Percentiles rank a stretch among this genome's conserved stretches.
Evolutionary conservation across 2,329 filamentous ascomycete species (phyloP).

Genomic region (Phymatotrichopsis omnivora): DNA sequence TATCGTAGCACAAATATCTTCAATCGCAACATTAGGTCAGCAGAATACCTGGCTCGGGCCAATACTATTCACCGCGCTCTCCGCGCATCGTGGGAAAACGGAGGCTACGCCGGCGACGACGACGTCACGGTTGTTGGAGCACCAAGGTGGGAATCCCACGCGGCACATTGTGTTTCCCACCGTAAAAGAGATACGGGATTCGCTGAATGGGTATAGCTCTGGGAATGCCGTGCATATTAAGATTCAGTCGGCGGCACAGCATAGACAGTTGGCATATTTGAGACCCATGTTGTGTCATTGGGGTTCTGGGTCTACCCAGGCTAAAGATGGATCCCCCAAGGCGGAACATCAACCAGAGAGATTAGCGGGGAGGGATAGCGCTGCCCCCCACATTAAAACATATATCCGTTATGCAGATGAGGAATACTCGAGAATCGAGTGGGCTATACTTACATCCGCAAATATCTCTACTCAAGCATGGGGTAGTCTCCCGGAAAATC

Average conservation of each 20-base stretch:
- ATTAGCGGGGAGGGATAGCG: conserved; percentile 37
- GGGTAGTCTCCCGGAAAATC: conserved; percentile 48
- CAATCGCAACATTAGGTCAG: conserved; percentile 66
- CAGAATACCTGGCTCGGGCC: conserved; percentile 62
- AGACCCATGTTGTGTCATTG: conserved; percentile 64
- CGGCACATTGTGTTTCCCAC: conserved; percentile 75
- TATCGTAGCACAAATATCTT: conserved; percentile 61
- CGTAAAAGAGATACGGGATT: conserved; percentile 62
- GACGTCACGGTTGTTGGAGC: too few relatives aligned
- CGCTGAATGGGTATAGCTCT: conserved; percentile 66
- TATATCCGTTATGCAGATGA: conserved; percentile 56
- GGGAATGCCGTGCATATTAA: conserved; percentile 77
- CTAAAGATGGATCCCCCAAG: too few relatives aligned
- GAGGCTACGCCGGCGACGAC: conserved; percentile 8
- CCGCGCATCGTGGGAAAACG: conserved; percentile 21
- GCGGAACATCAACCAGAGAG: not conserved
- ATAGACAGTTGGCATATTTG: conserved; percentile 64
- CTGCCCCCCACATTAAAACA: conserved; percentile 83
- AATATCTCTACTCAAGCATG: conserved; percentile 84
- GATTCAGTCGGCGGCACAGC: conserved; percentile 56
- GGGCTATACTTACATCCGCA: conserved; percentile 83
- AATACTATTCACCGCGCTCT: conserved; percentile 37
- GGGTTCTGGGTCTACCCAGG: conserved; percentile 43
- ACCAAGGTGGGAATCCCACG: conserved; percentile 40
- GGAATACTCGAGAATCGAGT: conserved; percentile 42